A percentile compares a stretch with the other conserved stretches of the same genome.
Conservation (phyloP, 805 yeast species). For the Danielozyma ontarioensis region DNA sequence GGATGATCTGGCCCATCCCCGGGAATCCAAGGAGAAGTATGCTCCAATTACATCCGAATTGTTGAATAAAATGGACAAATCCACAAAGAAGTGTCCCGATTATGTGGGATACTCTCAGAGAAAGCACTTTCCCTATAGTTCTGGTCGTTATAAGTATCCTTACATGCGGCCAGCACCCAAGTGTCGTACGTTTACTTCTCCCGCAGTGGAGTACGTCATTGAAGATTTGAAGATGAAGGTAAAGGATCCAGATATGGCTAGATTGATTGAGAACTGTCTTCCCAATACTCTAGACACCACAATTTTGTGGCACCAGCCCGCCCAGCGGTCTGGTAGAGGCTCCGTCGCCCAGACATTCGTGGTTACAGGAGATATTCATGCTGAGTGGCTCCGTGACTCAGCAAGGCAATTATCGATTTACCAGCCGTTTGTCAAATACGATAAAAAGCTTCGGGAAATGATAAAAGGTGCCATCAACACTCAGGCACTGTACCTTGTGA, state of each 20-base stretch:
- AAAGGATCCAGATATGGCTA: constrained; percentile 59
- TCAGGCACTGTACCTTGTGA: constrained; percentile 59
- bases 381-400: constrained; percentile 89
- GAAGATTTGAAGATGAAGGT: constrained; percentile 46
- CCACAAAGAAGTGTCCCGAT: constrained; percentile 44
- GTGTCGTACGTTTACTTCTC: constrained; percentile 70
- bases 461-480: constrained; percentile 76
- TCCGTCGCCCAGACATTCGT: constrained; percentile 53
- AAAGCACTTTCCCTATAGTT: constrained; percentile 52
- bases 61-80: constrained; percentile 13
- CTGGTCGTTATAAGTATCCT: constrained; percentile 55
- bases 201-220: constrained; percentile 57
- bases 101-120: constrained; percentile 56
- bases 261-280: constrained; percentile 74
- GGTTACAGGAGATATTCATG: constrained; percentile 90
- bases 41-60: constrained; percentile 9
- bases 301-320: constrained; percentile 56
- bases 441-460: constrained; percentile 44
- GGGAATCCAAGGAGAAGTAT: too few species aligned
- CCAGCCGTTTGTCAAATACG: constrained; percentile 53
- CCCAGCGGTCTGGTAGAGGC: constrained; percentile 3
- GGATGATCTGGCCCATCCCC: too few species aligned
- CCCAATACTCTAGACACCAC: constrained; percentile 91
- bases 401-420: constrained; percentile 79
- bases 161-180: constrained; percentile 67